Base-by-base conservation (phyloP, 345 rosid genomes). In the Eucalyptus polyanthemos region DNA sequence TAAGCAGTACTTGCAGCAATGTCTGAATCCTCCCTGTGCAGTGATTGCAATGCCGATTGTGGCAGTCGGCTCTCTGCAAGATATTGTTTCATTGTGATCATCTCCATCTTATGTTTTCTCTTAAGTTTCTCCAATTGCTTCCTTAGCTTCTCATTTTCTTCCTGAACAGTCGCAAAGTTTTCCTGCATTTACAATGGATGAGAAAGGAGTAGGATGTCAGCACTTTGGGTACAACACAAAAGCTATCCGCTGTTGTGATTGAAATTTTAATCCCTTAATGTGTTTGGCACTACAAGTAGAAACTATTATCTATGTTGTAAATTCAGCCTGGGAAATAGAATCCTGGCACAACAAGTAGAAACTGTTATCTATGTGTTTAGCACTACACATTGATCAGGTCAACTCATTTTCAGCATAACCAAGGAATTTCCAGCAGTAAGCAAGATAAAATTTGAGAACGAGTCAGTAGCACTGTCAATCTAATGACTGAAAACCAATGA, bases 21-120 rank as follows among this genome's bases (percentile, higher is more conserved):
- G 29, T 86, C 62, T 10, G 94, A 92, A 89, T 95, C 95, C 51
- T 93, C 93, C 93, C 54, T 89, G 58, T 95, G 92, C 60, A 94
- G 86, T 50, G 95, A 96, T 83, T 92, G 93, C 88, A 96, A 76
- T 88, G 99, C 99, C 49, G 98, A 95, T 89, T 96, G 98, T 19
- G 99, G 99, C 89, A 98, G 89, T 85, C 92, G 97, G 94, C 98
- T 97, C 88, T 95, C 96, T 65, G 95, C 97, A 16, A 98, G 92
- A 90, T 93, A 96, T 89, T 95, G 97, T 90, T 97, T 98, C 94
- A 98, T 95, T 88, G 99, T 94, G 91, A 91, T 92, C 94, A 96
- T 92, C 93, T 97, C 99, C 95, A 97, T 94, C 95, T 96, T 98
- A 94, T 96, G 99, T 90, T 96, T 98, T 88, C 95, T 96, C 90